These are phyloP conservation scores for Didymellaceae sp. DNA, from an alignment of 2,329 filamentous ascomycete species.

Conservation along the genomic window DNA sequence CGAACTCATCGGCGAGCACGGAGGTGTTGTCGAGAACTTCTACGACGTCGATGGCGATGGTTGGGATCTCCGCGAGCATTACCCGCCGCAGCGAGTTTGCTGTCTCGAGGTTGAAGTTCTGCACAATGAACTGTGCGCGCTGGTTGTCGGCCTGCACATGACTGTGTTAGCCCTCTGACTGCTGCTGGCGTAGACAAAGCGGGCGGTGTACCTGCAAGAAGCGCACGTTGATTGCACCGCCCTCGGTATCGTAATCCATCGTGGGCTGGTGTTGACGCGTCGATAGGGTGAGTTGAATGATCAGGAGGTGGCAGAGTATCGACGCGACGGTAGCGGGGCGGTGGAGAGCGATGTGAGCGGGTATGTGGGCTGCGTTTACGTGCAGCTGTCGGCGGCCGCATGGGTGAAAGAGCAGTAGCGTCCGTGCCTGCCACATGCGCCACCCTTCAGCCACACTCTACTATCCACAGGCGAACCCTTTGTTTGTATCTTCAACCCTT, in stretches of 20 bases:
- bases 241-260: conserved; percentile 60
- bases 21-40: conserved; percentile 93
- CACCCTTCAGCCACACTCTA: conserved; percentile 20
- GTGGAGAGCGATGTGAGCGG: conserved; percentile 26
- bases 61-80: conserved; percentile 93
- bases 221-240: conserved; percentile 50
- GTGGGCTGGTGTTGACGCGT: conserved; percentile 25
- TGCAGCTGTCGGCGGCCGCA: too few species aligned
- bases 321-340: conserved; percentile 26
- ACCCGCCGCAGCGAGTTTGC: conserved; percentile 91
- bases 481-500: too few species aligned
- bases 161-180: conserved; percentile 28
- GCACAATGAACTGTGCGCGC: conserved; percentile 90
- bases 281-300: conserved; percentile 17
- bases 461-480: too few species aligned
- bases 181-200: conserved; percentile 22
- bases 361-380: conserved; percentile 21
- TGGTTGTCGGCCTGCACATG: conserved; percentile 71
- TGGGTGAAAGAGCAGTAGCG: conserved; percentile 20
- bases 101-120: conserved; percentile 86
- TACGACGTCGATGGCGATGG: conserved; percentile 91
- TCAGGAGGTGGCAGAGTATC: conserved; percentile 18
- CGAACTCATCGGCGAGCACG: conserved; percentile 95
- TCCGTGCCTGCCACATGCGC: conserved; percentile 13
- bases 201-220: conserved; percentile 45